phyloP scores from a whole-genome alignment of 495 filamentous ascomycete genomes.

The Penicillium alfredii region DNA sequence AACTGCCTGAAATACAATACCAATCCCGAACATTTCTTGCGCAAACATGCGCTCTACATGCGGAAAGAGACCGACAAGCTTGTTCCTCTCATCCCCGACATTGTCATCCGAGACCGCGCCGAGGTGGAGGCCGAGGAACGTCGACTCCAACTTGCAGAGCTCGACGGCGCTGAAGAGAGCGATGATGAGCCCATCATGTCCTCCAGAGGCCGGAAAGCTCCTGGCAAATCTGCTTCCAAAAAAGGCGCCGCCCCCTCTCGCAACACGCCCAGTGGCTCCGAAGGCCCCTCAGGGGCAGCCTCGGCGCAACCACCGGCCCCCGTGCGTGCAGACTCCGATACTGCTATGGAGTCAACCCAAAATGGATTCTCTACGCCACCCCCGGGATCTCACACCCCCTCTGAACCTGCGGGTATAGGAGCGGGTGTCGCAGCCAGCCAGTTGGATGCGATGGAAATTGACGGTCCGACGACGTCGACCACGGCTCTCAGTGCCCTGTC shows the following conservation, averaged over 20 bases:
- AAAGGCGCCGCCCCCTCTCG: slow-evolving; percentile 70
- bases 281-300: slow-evolving; percentile 63
- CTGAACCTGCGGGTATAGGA: slow-evolving; percentile 62
- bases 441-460: slow-evolving; percentile 75
- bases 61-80: slow-evolving; percentile 93
- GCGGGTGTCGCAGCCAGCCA: slow-evolving; percentile 55
- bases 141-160: slow-evolving; percentile 64
- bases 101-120: slow-evolving; percentile 80
- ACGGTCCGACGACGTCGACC: slow-evolving; percentile 54
- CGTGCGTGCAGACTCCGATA: slow-evolving; percentile 58
- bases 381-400: slow-evolving; percentile 69
- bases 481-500: slow-evolving; percentile 51
- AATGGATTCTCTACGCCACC: slow-evolving; percentile 82
- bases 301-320: slow-evolving; percentile 46
- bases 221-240: slow-evolving; percentile 63
- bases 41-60: slow-evolving; percentile 94
- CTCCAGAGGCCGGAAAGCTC: slow-evolving; percentile 85
- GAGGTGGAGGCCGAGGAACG: slow-evolving; percentile 97
- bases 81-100: slow-evolving; percentile 89
- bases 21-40: slow-evolving; percentile 75
- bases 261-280: slow-evolving; percentile 59
- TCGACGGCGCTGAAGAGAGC: slow-evolving; percentile 82
- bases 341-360: slow-evolving; percentile 59
- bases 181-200: slow-evolving; percentile 99
- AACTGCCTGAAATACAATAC: slow-evolving; percentile 97